These are phyloP conservation scores for Marsdenia floribunda DNA, from an alignment of 257 asterid genomes.

Conservation along the genomic window DNA sequence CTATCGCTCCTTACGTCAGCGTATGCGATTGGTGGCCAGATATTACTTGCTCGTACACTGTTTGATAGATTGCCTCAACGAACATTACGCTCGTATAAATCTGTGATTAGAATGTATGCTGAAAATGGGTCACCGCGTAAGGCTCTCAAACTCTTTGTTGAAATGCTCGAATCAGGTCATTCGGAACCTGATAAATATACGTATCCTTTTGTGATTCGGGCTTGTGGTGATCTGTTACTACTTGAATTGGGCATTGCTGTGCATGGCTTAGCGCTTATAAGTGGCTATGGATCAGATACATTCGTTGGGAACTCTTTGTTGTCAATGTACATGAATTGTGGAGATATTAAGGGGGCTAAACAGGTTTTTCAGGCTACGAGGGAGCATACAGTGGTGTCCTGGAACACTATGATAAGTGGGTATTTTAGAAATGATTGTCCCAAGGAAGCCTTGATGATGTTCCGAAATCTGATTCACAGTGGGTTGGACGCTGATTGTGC, in stretches of 20 bases:
- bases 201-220: constrained; percentile 65
- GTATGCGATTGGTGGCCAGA: constrained; percentile 48
- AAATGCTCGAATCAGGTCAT: constrained; percentile 50
- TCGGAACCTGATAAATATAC: constrained; percentile 48
- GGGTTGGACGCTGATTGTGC: constrained; percentile 65
- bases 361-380: constrained; percentile 53
- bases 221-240: constrained; percentile 56
- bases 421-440: constrained; percentile 43
- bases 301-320: constrained; percentile 80
- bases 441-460: constrained; percentile 51
- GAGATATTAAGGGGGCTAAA: constrained; percentile 53
- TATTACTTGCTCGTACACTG: constrained; percentile 37
- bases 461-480: constrained; percentile 44
- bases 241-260: constrained; percentile 52
- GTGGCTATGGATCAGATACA: constrained; percentile 39
- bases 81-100: constrained; percentile 50
- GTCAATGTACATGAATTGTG: constrained; percentile 84
- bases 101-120: constrained; percentile 56
- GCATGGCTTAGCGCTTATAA: constrained; percentile 60
- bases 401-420: constrained; percentile 97
- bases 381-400: constrained; percentile 53
- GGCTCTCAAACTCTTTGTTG: constrained; percentile 57
- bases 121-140: constrained; percentile 49
- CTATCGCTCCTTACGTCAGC: constrained; percentile 58
- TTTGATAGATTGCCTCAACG: constrained; percentile 64